A percentile compares a stretch with the other conserved stretches of the same genome.
These are phyloP conservation scores for Colletotrichum camelliae DNA, from an alignment of 2,329 filamentous ascomycete genomes.

Conservation along the genomic window DNA sequence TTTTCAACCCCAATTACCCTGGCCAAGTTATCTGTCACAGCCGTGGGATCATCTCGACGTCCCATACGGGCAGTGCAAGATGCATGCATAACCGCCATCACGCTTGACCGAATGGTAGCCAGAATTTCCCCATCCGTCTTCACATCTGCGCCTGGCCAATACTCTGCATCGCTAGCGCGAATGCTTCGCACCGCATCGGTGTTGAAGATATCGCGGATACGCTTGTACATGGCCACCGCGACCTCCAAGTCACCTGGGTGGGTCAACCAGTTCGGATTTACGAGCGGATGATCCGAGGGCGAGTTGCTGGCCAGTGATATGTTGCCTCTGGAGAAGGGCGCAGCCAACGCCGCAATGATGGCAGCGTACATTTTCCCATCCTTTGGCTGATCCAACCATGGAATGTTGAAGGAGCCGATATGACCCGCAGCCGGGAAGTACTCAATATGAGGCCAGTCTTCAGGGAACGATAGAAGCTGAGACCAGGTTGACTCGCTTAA, in stretches of 20 bases:
- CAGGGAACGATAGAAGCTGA: constrained; percentile 25
- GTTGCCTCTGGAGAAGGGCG: constrained; percentile 47
- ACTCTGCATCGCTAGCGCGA: constrained; percentile 36
- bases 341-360: constrained; percentile 34
- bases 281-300: constrained; percentile 34
- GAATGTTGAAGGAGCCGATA: constrained; percentile 4
- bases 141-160: constrained; percentile 37
- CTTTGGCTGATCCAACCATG: neutral
- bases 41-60: neutral
- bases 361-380: constrained; percentile 12
- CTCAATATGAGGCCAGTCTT: constrained; percentile 41
- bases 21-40: neutral
- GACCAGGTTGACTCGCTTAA: neutral
- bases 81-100: constrained; percentile 8
- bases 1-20: neutral
- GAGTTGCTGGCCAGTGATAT: neutral
- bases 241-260: constrained; percentile 48
- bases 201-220: constrained; percentile 42
- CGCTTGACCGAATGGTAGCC: neutral
- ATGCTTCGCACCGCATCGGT: constrained; percentile 32
- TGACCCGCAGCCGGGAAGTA: constrained; percentile 21
- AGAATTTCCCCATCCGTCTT: constrained; percentile 48
- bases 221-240: constrained; percentile 45
- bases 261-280: constrained; percentile 51
- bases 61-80: constrained; percentile 2